These are phyloP conservation scores for Zopfochytrium polystomum DNA, from an alignment of 371 early-diverging fungal genomes.

Conservation along the genomic window DNA sequence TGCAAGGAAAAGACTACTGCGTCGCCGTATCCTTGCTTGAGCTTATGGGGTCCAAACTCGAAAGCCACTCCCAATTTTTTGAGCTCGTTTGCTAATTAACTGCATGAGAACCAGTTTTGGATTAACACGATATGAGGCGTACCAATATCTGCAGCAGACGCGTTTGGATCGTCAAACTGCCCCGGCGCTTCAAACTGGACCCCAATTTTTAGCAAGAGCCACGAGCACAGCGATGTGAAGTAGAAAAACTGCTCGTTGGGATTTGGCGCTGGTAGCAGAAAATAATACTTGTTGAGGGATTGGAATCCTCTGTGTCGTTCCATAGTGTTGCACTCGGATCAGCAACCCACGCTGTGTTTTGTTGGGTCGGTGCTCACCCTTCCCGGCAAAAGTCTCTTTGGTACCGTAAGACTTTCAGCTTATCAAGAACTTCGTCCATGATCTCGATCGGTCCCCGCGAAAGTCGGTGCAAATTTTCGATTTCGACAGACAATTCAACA, in stretches of 20 bases:
- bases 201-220: slow-evolving; percentile 40
- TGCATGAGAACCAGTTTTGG: too few relatives aligned
- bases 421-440: slow-evolving; percentile 51
- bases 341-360: too few relatives aligned
- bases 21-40: slow-evolving; percentile 54
- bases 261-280: slow-evolving; percentile 38
- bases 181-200: slow-evolving; percentile 44
- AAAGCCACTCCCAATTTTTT: slow-evolving; percentile 41
- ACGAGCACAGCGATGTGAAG: slow-evolving; percentile 45
- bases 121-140: background rate
- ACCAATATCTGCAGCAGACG: slow-evolving; percentile 50
- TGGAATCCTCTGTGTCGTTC: slow-evolving; percentile 36
- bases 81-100: slow-evolving; percentile 42
- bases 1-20: slow-evolving; percentile 41
- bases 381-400: slow-evolving; percentile 37
- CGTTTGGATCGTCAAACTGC: slow-evolving; percentile 58
- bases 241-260: slow-evolving; percentile 52
- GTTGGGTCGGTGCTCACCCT: background rate
- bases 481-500: too few relatives aligned
- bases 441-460: too few relatives aligned
- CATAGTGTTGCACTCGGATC: too few relatives aligned
- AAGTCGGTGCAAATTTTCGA: too few relatives aligned
- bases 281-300: slow-evolving; percentile 43
- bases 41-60: slow-evolving; percentile 44
- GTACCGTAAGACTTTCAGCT: slow-evolving; percentile 44